These are phyloP conservation scores for Penicillium alfredii DNA, from an alignment of 495 filamentous ascomycete species.

Conservation along the genomic window DNA sequence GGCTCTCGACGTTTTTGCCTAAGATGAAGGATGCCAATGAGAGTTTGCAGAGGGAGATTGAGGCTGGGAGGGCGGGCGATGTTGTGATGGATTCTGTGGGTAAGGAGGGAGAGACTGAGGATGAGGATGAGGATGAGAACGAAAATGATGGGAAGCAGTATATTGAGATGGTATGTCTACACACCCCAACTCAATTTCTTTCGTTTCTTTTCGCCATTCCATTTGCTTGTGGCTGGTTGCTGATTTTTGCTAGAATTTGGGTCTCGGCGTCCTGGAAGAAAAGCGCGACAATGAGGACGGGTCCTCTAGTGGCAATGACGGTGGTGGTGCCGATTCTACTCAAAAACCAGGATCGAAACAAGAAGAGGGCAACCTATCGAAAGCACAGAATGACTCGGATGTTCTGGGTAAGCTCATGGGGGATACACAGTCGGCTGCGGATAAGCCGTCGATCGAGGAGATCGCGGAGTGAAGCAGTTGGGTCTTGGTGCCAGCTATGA, in stretches of 20 bases:
- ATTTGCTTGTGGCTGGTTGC: constrained; percentile 1
- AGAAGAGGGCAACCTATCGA: constrained; percentile 1
- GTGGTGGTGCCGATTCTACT: too few species aligned
- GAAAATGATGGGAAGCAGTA: constrained; percentile 31
- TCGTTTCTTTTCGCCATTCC: constrained; percentile 3
- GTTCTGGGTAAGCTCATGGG: constrained; percentile 40
- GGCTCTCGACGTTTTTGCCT: constrained; percentile 42
- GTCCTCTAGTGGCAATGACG: constrained; percentile 13
- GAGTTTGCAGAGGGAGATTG: constrained; percentile 37
- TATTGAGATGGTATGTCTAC: constrained; percentile 46
- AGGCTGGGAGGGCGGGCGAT: constrained; percentile 30
- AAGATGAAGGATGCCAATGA: constrained; percentile 46
- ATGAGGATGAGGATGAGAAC: constrained; percentile 22
- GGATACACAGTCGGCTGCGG: constrained; percentile 21
- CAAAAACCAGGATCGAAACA: too few species aligned
- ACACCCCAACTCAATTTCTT: too few species aligned
- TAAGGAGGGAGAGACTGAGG: constrained; percentile 22
- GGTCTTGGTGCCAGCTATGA: too few species aligned
- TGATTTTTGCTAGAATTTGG: constrained; percentile 35
- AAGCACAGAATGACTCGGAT: constrained; percentile 24
- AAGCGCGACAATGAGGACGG: constrained; percentile 25
- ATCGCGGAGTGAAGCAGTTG: constrained; percentile 30
- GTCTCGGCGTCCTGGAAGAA: constrained; percentile 48
- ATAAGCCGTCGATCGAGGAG: constrained; percentile 42
- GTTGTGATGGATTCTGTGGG: constrained; percentile 33